A percentile compares a stretch with the other conserved stretches of the same genome.
Conservation (phyloP, 2,329 filamentous ascomycete species). For the Macrophomina pseudophaseolina region DNA sequence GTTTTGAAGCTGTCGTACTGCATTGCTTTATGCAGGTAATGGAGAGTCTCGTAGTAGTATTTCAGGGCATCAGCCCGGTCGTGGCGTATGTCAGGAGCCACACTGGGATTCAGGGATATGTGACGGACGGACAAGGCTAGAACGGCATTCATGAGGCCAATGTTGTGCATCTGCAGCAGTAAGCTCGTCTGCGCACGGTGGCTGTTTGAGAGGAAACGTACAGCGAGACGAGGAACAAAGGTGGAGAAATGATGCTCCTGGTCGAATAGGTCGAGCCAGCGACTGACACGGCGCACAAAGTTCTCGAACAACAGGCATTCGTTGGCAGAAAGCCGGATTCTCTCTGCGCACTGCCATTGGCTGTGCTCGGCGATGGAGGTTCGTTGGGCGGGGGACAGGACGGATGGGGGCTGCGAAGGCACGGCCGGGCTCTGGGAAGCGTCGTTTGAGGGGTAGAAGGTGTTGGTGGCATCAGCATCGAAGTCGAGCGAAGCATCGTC, state of each 20-base stretch:
- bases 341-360: slow-evolving; percentile 17
- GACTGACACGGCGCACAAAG: slow-evolving; percentile 44
- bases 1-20: slow-evolving; percentile 62
- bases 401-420: neutral
- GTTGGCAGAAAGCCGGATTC: slow-evolving; percentile 5
- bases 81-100: slow-evolving; percentile 30
- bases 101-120: slow-evolving; percentile 46
- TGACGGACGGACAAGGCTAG: slow-evolving; percentile 61
- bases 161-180: slow-evolving; percentile 52
- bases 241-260: slow-evolving; percentile 45
- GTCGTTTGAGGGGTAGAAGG: neutral
- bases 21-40: slow-evolving; percentile 65
- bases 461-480: neutral
- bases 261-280: slow-evolving; percentile 53
- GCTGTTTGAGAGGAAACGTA: neutral
- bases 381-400: neutral
- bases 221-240: slow-evolving; percentile 37
- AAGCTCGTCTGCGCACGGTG: neutral
- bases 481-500: slow-evolving; percentile 22
- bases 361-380: slow-evolving; percentile 12
- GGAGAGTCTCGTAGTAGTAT: slow-evolving; percentile 68
- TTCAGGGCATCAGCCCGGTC: slow-evolving; percentile 47
- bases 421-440: neutral
- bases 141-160: slow-evolving; percentile 63
- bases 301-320: slow-evolving; percentile 42